Conservation (phyloP, 2,329 filamentous ascomycete species). For the Claviceps africana region DNA sequence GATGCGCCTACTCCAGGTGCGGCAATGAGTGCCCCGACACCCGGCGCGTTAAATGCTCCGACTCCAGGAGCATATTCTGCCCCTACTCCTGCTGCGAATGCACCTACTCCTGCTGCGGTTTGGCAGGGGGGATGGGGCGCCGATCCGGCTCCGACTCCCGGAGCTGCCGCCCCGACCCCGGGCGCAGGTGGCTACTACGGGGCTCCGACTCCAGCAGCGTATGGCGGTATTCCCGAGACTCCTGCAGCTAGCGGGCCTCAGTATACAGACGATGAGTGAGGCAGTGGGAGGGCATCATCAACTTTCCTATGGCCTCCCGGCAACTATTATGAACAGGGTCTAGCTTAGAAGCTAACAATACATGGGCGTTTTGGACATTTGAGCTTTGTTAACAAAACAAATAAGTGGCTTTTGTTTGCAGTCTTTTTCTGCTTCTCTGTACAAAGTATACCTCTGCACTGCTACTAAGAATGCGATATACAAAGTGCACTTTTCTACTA, state of each 20-base stretch:
- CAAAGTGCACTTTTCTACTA: too few relatives aligned
- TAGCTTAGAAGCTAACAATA: too few relatives aligned
- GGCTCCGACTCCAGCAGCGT: conserved; percentile 52
- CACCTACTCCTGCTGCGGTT: conserved; percentile 54
- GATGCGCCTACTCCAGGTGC: conserved; percentile 57
- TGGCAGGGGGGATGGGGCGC: conserved; percentile 46
- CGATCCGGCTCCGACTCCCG: conserved; percentile 54
- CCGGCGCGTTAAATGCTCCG: conserved; percentile 50
- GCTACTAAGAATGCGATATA: too few relatives aligned
- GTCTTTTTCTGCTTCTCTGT: too few relatives aligned
- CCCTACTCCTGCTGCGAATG: conserved; percentile 47
- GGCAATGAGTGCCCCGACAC: conserved; percentile 44
- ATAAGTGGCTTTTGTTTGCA: too few relatives aligned
- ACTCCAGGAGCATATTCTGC: conserved; percentile 57
- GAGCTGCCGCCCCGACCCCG: conserved; percentile 53
- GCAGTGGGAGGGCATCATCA: neutral
- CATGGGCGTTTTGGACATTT: too few relatives aligned
- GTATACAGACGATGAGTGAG: conserved; percentile 37
- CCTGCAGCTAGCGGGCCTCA: conserved; percentile 45
- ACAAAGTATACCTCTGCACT: too few relatives aligned
- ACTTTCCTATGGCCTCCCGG: neutral
- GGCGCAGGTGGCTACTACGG: conserved; percentile 50
- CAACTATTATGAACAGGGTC: too few relatives aligned
- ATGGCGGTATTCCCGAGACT: conserved; percentile 40
- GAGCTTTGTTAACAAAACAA: too few relatives aligned